phyloP scores from a whole-genome alignment of 495 filamentous ascomycete genomes.

The Penicillium canariense region DNA sequence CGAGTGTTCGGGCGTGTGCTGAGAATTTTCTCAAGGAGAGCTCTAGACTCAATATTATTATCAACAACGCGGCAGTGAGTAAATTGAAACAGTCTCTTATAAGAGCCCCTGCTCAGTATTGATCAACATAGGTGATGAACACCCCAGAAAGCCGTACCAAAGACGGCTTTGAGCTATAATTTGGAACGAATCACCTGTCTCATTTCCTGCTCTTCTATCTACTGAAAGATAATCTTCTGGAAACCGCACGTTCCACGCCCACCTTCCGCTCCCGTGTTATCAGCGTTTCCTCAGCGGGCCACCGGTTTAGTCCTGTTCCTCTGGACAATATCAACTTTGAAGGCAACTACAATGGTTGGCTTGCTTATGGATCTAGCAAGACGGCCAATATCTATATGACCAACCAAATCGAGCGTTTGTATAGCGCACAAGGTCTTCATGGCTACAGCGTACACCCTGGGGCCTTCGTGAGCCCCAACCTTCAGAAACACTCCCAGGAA shows the following conservation, averaged over 20 bases:
- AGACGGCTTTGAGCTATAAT: not conserved
- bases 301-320: not conserved
- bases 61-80: not conserved
- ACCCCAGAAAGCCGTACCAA: not conserved
- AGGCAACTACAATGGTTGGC: slow-evolving; percentile 32
- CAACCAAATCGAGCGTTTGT: slow-evolving; percentile 39
- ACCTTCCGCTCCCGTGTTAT: not conserved
- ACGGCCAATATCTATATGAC: slow-evolving; percentile 41
- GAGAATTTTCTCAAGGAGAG: not conserved
- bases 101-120: not conserved
- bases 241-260: not conserved
- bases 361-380: slow-evolving; percentile 33
- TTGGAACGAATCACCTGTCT: not conserved
- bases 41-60: not conserved
- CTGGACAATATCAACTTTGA: slow-evolving; percentile 33
- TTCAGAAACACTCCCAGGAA: slow-evolving; percentile 16
- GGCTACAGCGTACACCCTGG: slow-evolving; percentile 39
- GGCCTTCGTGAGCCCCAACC: slow-evolving; percentile 24
- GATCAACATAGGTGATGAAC: not conserved
- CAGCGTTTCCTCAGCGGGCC: not conserved
- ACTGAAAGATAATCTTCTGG: not conserved
- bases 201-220: not conserved
- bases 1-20: not conserved
- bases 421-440: slow-evolving; percentile 33
- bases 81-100: not conserved